Evolutionary conservation across 805 yeast species (phyloP).

Genomic region (Metschnikowia amazonensis): DNA sequence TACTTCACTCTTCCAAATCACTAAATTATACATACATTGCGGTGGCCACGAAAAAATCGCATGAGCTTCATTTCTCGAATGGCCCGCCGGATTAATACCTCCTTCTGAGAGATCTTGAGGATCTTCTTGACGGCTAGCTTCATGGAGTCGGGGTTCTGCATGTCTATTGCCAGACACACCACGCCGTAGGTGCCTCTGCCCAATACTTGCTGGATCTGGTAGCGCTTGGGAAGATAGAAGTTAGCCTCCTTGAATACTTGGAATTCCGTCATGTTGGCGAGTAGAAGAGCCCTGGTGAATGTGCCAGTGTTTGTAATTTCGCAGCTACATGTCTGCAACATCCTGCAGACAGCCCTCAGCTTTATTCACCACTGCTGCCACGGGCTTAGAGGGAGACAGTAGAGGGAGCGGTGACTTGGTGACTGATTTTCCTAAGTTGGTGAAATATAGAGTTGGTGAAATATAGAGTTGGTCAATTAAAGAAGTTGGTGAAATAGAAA

Average conservation of each 20-base stretch:
- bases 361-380: too few relatives aligned
- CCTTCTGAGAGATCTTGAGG: constrained; percentile 61
- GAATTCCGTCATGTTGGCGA: constrained; percentile 13
- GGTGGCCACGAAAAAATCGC: constrained; percentile 82
- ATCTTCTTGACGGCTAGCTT: constrained; percentile 79
- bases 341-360: background rate
- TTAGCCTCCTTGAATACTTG: constrained; percentile 22
- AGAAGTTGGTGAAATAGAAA: too few relatives aligned
- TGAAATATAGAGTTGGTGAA: too few relatives aligned
- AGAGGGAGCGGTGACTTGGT: too few relatives aligned
- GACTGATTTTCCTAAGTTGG: too few relatives aligned
- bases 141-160: constrained; percentile 26
- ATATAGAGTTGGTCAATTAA: too few relatives aligned
- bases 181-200: constrained; percentile 88
- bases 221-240: constrained; percentile 61
- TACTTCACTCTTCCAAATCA: too few relatives aligned
- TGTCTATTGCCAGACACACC: constrained; percentile 71
- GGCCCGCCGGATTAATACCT: constrained; percentile 71
- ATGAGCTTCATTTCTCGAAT: constrained; percentile 77
- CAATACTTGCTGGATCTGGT: constrained; percentile 52
- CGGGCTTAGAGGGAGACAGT: too few relatives aligned
- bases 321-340: constrained; percentile 1
- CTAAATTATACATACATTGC: constrained; percentile 45
- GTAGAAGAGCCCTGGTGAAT: background rate
- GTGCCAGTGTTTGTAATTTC: constrained; percentile 1